A percentile compares a stretch with the other conserved stretches of the same genome.
These are phyloP conservation scores for Porodaedalea pini DNA, from an alignment of 1,284 basidiomycete genomes.

Conservation along the genomic window DNA sequence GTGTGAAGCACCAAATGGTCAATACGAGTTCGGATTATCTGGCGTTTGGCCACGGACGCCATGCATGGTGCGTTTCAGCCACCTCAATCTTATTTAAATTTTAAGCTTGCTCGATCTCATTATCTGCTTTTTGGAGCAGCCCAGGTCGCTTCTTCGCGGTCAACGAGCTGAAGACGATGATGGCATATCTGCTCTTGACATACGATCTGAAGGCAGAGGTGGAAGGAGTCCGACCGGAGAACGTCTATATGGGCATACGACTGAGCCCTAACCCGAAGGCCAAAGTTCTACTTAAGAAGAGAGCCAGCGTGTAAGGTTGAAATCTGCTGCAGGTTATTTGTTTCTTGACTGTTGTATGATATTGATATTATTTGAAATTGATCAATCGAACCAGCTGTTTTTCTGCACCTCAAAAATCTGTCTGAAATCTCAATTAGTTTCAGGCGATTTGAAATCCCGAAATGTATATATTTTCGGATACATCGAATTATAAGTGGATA, in stretches of 20 bases:
- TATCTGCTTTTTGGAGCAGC: background rate
- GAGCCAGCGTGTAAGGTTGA: background rate
- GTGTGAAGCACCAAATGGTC: constrained; percentile 29
- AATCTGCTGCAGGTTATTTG: background rate
- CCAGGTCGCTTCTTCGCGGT: constrained; percentile 21
- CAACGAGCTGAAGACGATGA: constrained; percentile 20
- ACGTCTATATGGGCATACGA: constrained; percentile 10
- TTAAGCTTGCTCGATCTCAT: background rate
- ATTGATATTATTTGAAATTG: background rate
- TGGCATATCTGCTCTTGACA: constrained; percentile 19
- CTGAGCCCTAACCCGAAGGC: constrained; percentile 22
- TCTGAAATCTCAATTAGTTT: too few species aligned
- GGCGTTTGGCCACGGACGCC: constrained; percentile 30
- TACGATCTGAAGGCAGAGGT: constrained; percentile 29
- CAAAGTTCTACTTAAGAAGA: constrained; percentile 22
- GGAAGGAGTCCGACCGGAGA: constrained; percentile 29
- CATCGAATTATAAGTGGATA: too few species aligned
- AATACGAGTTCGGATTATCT: constrained; percentile 29
- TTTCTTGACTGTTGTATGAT: too few species aligned
- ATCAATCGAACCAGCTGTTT: background rate
- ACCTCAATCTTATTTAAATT: too few species aligned
- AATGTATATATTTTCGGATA: too few species aligned
- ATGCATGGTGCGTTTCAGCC: constrained; percentile 31
- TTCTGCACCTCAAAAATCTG: too few species aligned
- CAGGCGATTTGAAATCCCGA: too few species aligned